Conservation (phyloP, 1,284 basidiomycete genomes). For the Inonotus obliquus region DNA sequence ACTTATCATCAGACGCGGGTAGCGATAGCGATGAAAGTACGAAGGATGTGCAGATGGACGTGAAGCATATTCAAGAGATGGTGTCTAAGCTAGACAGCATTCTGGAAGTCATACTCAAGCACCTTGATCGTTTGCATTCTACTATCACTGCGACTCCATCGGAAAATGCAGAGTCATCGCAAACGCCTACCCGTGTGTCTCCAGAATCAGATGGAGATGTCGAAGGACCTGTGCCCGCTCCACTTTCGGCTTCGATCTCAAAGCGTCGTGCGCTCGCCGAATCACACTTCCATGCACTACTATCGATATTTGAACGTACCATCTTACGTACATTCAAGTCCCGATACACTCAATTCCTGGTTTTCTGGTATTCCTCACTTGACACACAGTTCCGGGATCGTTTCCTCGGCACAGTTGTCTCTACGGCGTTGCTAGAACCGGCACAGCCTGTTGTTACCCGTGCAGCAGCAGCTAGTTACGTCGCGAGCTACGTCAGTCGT, state of each 20-base stretch:
- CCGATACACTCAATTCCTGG: conserved; percentile 93
- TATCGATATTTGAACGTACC: conserved; percentile 89
- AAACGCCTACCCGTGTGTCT: background rate
- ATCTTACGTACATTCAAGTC: conserved; percentile 96
- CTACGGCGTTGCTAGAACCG: conserved; percentile 72
- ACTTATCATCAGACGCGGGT: conserved; percentile 65
- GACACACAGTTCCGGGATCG: conserved; percentile 87
- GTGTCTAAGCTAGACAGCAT: conserved; percentile 61
- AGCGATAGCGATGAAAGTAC: conserved; percentile 44
- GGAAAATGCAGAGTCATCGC: background rate
- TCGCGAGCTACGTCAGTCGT: conserved; percentile 89
- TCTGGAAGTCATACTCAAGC: conserved; percentile 18
- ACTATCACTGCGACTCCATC: background rate
- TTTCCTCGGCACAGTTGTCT: conserved; percentile 90
- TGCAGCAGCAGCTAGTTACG: conserved; percentile 87
- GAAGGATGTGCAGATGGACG: conserved; percentile 11
- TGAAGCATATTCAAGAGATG: conserved; percentile 28
- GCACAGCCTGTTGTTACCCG: conserved; percentile 69
- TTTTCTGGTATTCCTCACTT: conserved; percentile 94
- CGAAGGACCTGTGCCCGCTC: conserved; percentile 17
- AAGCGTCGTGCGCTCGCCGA: conserved; percentile 2
- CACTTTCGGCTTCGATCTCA: conserved; percentile 34
- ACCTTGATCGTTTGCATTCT: conserved; percentile 12
- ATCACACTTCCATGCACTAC: conserved; percentile 74
- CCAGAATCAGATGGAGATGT: background rate